Evolutionary conservation across 2,329 filamentous ascomycete genomes (phyloP), one percentile per base, ranked within the genome.

Genomic region (Acrocalymma vagum): DNA sequence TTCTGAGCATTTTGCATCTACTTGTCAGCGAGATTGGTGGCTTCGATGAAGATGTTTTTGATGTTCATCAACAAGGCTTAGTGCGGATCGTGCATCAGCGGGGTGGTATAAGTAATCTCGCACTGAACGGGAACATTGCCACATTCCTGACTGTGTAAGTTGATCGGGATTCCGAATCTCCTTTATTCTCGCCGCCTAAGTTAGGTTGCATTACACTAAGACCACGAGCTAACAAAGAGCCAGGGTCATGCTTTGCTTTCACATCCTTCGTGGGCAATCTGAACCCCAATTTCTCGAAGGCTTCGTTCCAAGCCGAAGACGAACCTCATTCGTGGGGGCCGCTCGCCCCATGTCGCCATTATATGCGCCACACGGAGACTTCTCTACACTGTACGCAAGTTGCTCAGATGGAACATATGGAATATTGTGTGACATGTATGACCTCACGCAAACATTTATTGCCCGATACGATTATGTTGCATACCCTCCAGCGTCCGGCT

Each of bases 1-100:
- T 66, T 14, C 29, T 67, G 13, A 63, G 60, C 37, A 67, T 67
- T 26, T 29, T 64, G 7, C 45, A 67, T 36, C 55, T 69, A 13
- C 55, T 69, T 3, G 39, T 63, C 15, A 65, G 65, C 36, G 63
- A 66, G 15, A 48, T 64, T 29, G 60, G 65, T 6, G 47, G 55
- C 9, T 48, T 45, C n/a, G 53, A 63, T 8, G 60, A 65, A 14
- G 48, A 57, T 16, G 58, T 55, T 0, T 67, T 66, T 30, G 44
- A 61, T 38, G 54, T 66, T 9, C 63, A 68, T 24, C 53, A 54
- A 26, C 51, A 62, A 17, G 62, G 60, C 5, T 42, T 69, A 21
- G 37, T 57, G 21, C 54, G 61, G 8, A 50, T 66, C 7, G 50
- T 65, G 9, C 42, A 58, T 6, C 54, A 59, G 33, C 53, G 55